Percentiles rank a stretch among this genome's conserved stretches.
These are phyloP conservation scores for Ogataea siamensis DNA, from an alignment of 805 yeast species.

Conservation along the genomic window DNA sequence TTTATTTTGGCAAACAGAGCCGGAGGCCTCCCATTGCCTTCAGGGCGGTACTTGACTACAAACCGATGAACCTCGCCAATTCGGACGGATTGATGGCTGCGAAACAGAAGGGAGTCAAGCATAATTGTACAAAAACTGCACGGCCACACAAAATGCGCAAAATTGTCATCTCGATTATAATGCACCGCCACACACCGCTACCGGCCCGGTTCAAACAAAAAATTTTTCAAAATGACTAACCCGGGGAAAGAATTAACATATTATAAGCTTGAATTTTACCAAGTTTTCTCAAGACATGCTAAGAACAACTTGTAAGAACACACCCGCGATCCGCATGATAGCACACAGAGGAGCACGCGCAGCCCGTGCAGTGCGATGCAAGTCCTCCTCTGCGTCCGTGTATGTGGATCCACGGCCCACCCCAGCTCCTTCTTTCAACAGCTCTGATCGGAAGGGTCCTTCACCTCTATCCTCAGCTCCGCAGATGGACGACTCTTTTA, in stretches of 20 bases:
- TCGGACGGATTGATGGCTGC: constrained; percentile 40
- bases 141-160: constrained; percentile 10
- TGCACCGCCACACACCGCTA: constrained; percentile 13
- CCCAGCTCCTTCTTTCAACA: constrained; percentile 54
- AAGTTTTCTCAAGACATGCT: constrained; percentile 3
- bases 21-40: constrained; percentile 13
- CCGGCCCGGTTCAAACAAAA: constrained; percentile 12
- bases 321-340: constrained; percentile 10
- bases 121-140: constrained; percentile 5
- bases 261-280: constrained; percentile 3
- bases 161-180: neutral
- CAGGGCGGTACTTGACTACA: constrained; percentile 48
- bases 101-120: constrained; percentile 21
- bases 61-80: constrained; percentile 62
- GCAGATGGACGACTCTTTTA: constrained; percentile 77
- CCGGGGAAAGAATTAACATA: constrained; percentile 10
- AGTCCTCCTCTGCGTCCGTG: constrained; percentile 24
- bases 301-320: constrained; percentile 7
- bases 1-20: constrained; percentile 56
- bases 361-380: constrained; percentile 17
- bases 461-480: constrained; percentile 16
- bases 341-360: constrained; percentile 9
- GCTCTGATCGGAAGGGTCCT: constrained; percentile 24
- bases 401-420: constrained; percentile 26
- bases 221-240: constrained; percentile 12